Conservation (phyloP, 176 grass and related monocot species). For the Oryza australiensis region DNA sequence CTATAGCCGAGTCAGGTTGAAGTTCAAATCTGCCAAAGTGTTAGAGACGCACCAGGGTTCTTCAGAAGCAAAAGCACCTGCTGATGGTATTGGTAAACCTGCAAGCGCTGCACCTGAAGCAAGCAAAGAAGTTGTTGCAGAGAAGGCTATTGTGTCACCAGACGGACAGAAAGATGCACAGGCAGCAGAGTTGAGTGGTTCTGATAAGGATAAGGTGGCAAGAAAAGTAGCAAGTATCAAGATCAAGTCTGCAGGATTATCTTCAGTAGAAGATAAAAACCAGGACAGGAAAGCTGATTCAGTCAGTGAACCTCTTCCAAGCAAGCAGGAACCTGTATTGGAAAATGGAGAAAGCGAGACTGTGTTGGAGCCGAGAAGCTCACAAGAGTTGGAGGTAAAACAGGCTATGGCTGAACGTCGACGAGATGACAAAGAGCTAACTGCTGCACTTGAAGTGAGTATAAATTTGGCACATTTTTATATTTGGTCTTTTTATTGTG, state of each 20-base stretch:
- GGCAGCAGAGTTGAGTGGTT: conserved; percentile 29
- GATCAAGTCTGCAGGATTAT: conserved; percentile 35
- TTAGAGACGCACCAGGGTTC: conserved; percentile 34
- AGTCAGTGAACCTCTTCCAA: conserved; percentile 24
- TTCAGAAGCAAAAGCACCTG: conserved; percentile 26
- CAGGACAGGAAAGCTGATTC: conserved; percentile 32
- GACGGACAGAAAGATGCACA: conserved; percentile 39
- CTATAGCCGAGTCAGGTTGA: conserved; percentile 57
- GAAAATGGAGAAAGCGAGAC: conserved; percentile 24
- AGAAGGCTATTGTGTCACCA: conserved; percentile 17
- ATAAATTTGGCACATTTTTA: not conserved
- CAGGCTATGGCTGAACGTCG: conserved; percentile 36
- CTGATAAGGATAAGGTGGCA: conserved; percentile 34
- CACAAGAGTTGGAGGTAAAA: conserved; percentile 37
- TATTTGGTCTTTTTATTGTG: not conserved
- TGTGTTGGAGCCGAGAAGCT: conserved; percentile 31
- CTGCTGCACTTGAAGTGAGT: conserved; percentile 61
- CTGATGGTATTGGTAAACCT: conserved; percentile 25
- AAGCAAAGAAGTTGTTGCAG: conserved; percentile 1
- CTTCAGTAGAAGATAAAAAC: conserved; percentile 29
- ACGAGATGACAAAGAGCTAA: conserved; percentile 58
- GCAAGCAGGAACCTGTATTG: conserved; percentile 35
- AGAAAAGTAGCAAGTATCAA: conserved; percentile 62
- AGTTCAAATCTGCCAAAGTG: conserved; percentile 57
- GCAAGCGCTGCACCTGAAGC: conserved; percentile 9